Percentiles rank a stretch among this genome's conserved stretches.
phyloP scores from a whole-genome alignment of 2,329 filamentous ascomycete species.

The Blumeriella jaapii region DNA sequence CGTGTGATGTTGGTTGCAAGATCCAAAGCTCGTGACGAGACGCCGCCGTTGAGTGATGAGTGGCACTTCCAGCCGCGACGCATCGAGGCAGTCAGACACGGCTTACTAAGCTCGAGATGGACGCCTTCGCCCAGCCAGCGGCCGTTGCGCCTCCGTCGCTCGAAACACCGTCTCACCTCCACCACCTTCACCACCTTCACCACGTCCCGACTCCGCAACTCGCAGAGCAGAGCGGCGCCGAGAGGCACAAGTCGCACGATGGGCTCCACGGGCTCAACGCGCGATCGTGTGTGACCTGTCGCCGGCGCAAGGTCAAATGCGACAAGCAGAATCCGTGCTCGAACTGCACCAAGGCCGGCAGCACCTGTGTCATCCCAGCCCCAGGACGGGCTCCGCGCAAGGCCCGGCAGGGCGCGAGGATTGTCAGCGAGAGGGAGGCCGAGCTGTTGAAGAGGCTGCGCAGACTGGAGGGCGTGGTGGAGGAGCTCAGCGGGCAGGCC shows the following conservation, averaged over 20 bases:
- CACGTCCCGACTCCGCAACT: conserved; percentile 1
- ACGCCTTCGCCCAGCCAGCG: too few species aligned
- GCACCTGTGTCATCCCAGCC: conserved; percentile 63
- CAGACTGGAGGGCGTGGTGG: conserved; percentile 66
- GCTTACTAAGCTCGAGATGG: too few species aligned
- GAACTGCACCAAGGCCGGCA: conserved; percentile 60
- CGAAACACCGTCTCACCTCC: too few species aligned
- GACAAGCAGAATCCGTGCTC: conserved; percentile 64
- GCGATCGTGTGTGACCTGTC: conserved; percentile 37
- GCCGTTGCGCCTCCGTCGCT: too few species aligned
- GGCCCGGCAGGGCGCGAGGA: conserved; percentile 49
- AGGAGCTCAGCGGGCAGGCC: conserved; percentile 54
- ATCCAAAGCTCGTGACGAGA: too few species aligned
- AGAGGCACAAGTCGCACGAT: conserved; percentile 7
- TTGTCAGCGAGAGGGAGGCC: conserved; percentile 48
- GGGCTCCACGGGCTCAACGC: conserved; percentile 21
- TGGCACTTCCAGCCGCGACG: too few species aligned
- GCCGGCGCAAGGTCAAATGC: conserved; percentile 59
- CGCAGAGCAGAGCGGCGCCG: conserved; percentile 4
- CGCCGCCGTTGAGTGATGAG: too few species aligned
- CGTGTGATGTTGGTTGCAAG: too few species aligned
- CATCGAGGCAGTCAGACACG: too few species aligned
- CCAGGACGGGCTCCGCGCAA: conserved; percentile 47
- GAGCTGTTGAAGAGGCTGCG: conserved; percentile 62
- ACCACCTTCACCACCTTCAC: too few species aligned